Evolutionary conservation across 2,329 filamentous ascomycete species (phyloP), one percentile per base, ranked within the genome.

Genomic region (Penicillium glabrum): DNA sequence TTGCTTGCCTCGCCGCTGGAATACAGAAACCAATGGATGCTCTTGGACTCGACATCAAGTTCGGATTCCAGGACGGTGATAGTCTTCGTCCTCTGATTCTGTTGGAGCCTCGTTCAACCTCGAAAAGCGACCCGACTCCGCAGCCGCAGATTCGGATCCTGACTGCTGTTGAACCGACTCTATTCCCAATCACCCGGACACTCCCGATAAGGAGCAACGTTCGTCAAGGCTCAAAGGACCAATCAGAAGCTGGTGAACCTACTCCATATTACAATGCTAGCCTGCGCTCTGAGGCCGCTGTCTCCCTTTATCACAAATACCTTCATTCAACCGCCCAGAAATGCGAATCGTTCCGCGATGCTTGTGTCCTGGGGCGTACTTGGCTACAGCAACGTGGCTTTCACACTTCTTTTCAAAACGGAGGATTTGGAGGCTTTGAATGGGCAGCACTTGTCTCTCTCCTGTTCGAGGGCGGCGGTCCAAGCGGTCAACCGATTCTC

Each of bases 381-480:
- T 99, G 95, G 95, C 82, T 99, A 41, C 87, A 88, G 63, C 93
- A 98, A 75, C 86, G 93, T 54, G 92, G 92, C 0, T 90, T 97
- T 63, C 83, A 83, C 16, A 84, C 89, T 45, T 79, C 82, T 23
- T 75, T 92, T n/a, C 81, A 85, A 2, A 79, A 82, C 44, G 93
- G 95, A 45, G 95, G 95, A 0, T 97, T 99, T 71, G 95, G 95
- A 3, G 86, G 91, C 63, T 96, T 96, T 62, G 95, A 99, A 72
- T 98, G 91, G 91, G 83, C 89, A 0, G 78, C 86, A n/a, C 78
- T 95, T 48, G 84, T 93, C 70, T 90, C 93, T 31, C 79, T 96
- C 14, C 79, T 98, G 2, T 80, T 98, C 43, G 87, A 91, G 72
- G 86, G 85, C n/a, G 90, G 90, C 26, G 89, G 87, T 7, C 83